Evolutionary conservation across 192 early-diverging fungal genomes (phyloP).

Genomic region (Linderina pennispora): DNA sequence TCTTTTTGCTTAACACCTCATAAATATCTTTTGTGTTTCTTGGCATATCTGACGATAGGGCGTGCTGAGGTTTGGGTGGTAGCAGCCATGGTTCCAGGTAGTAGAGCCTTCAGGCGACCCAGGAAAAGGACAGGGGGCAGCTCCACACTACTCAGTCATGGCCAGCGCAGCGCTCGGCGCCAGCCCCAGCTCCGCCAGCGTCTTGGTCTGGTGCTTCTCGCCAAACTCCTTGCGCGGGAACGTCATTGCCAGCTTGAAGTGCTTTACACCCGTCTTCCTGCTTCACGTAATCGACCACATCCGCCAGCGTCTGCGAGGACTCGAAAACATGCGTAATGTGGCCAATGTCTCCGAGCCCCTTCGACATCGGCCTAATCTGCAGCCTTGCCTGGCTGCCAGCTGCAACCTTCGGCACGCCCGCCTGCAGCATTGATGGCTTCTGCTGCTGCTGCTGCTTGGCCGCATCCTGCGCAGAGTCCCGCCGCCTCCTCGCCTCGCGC

Average conservation of each 20-base stretch:
- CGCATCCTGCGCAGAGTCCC: slow-evolving; percentile 31
- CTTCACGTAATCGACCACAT: slow-evolving; percentile 50
- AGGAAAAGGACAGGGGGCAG: too few species aligned
- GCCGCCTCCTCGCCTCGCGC: slow-evolving; percentile 43
- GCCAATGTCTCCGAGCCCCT: slow-evolving; percentile 22
- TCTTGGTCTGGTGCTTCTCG: slow-evolving; percentile 45
- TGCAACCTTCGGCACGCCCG: slow-evolving; percentile 20
- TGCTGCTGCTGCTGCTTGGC: neutral
- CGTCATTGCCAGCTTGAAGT: slow-evolving; percentile 54
- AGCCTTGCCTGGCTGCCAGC: slow-evolving; percentile 50
- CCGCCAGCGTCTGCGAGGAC: slow-evolving; percentile 49
- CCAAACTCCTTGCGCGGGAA: slow-evolving; percentile 63
- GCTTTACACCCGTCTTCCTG: slow-evolving; percentile 19
- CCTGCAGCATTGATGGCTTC: slow-evolving; percentile 16
- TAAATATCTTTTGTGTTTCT: too few species aligned
- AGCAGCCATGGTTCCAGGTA: too few species aligned
- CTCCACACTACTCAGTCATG: slow-evolving; percentile 31
- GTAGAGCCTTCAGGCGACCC: too few species aligned
- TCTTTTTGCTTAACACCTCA: too few species aligned
- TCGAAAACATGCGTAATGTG: slow-evolving; percentile 56
- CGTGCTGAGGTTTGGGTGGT: too few species aligned
- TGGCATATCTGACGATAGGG: too few species aligned
- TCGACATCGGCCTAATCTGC: slow-evolving; percentile 55
- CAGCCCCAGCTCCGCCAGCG: slow-evolving; percentile 59
- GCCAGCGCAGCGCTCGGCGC: slow-evolving; percentile 59